These are phyloP conservation scores for Lasiodiplodia theobromae DNA, from an alignment of 2,329 filamentous ascomycete species.

Conservation along the genomic window DNA sequence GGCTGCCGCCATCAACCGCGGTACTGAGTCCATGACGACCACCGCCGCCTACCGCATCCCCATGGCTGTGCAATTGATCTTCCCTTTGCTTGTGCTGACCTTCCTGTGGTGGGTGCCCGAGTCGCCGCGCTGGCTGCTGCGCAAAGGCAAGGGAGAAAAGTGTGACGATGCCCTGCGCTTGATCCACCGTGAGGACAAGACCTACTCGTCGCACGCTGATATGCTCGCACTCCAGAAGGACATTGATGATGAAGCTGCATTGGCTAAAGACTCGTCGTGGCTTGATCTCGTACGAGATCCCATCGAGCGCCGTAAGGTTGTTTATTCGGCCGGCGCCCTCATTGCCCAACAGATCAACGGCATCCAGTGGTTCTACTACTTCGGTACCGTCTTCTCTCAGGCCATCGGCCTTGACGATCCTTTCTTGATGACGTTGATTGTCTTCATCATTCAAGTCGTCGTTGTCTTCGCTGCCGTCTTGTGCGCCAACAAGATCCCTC, in stretches of 20 bases:
- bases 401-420: constrained; percentile 52
- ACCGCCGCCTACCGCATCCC: constrained; percentile 37
- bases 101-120: constrained; percentile 35
- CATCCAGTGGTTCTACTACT: constrained; percentile 57
- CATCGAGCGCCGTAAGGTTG: constrained; percentile 55
- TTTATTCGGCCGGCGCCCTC: constrained; percentile 55
- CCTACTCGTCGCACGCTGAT: constrained; percentile 42
- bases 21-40: constrained; percentile 37
- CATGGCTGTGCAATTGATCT: constrained; percentile 37
- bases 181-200: constrained; percentile 43
- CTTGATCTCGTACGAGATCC: constrained; percentile 51
- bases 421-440: constrained; percentile 53
- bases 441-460: constrained; percentile 54
- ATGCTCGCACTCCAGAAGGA: constrained; percentile 37
- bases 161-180: constrained; percentile 42
- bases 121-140: constrained; percentile 35
- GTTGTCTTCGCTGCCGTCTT: constrained; percentile 51
- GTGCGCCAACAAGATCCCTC: constrained; percentile 50
- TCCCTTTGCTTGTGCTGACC: constrained; percentile 34
- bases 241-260: constrained; percentile 36
- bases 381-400: constrained; percentile 53
- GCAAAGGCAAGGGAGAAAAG: constrained; percentile 13
- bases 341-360: constrained; percentile 59
- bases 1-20: constrained; percentile 44
- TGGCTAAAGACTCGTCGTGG: constrained; percentile 48